Percentiles rank a stretch among this genome's conserved stretches.
phyloP scores from a whole-genome alignment of 306 rosid species.

The Cicer chorassanicum region DNA sequence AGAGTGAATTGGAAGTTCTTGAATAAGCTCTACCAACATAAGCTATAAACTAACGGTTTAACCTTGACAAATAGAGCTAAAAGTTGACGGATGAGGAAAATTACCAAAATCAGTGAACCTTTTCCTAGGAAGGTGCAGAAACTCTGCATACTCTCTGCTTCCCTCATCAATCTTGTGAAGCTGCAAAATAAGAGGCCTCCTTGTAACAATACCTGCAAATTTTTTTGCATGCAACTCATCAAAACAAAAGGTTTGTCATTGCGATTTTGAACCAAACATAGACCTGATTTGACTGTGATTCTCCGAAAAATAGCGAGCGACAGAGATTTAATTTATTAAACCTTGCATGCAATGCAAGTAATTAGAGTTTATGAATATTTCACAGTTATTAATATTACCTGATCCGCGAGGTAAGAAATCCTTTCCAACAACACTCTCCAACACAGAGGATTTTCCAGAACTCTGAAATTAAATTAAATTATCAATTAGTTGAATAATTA shows the following conservation, averaged over 20 bases:
- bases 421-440: constrained; percentile 94
- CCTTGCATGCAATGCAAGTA: not conserved
- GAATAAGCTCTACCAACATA: too few species aligned
- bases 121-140: constrained; percentile 84
- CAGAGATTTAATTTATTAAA: not conserved
- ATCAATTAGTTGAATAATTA: not conserved
- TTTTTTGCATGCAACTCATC: constrained; percentile 35
- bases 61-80: too few species aligned
- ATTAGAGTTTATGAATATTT: not conserved
- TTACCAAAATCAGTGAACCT: constrained; percentile 81
- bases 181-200: constrained; percentile 92
- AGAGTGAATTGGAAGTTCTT: too few species aligned
- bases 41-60: too few species aligned
- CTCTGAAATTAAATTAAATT: constrained; percentile 55
- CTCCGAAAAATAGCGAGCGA: not conserved
- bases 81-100: not conserved
- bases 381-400: constrained; percentile 49
- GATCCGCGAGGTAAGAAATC: constrained; percentile 98
- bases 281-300: too few species aligned
- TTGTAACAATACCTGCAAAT: constrained; percentile 85
- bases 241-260: constrained; percentile 5
- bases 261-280: not conserved
- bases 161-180: constrained; percentile 80
- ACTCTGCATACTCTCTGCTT: constrained; percentile 89
- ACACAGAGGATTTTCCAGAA: constrained; percentile 90